A percentile compares a stretch with the other conserved stretches of the same genome.
phyloP scores from a whole-genome alignment of 2,329 filamentous ascomycete species.

The Emmonsiellopsis sp. region DNA sequence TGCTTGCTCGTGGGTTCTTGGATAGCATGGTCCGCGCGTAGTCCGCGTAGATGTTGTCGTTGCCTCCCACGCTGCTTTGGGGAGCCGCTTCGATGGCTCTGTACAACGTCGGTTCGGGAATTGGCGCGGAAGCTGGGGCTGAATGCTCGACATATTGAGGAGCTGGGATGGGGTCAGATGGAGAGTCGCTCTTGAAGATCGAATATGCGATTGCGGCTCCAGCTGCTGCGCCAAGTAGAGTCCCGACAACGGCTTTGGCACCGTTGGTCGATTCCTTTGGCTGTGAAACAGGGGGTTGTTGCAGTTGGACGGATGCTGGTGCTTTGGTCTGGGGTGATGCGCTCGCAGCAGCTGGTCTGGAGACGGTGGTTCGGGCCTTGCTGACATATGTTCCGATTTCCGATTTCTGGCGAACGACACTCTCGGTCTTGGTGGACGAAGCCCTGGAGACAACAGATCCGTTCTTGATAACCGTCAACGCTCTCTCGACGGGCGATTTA shows the following conservation, averaged over 20 bases:
- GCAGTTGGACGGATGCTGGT: slow-evolving; percentile 9
- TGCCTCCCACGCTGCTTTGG: slow-evolving; percentile 17
- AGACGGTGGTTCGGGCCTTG: slow-evolving; percentile 18
- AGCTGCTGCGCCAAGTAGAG: slow-evolving; percentile 68
- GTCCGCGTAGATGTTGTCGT: slow-evolving; percentile 19
- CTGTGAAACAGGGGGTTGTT: slow-evolving; percentile 17
- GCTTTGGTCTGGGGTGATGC: slow-evolving; percentile 9
- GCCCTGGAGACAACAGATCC: slow-evolving; percentile 29
- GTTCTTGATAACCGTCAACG: slow-evolving; percentile 28
- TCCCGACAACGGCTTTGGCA: slow-evolving; percentile 60
- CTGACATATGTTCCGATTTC: slow-evolving; percentile 19
- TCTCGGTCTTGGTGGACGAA: slow-evolving; percentile 20
- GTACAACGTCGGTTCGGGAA: slow-evolving; percentile 17
- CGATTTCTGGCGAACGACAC: slow-evolving; percentile 20
- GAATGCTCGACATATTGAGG: slow-evolving; percentile 17
- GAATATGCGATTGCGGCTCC: slow-evolving; percentile 69
- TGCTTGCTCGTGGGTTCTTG: slow-evolving; percentile 32
- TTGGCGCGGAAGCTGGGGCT: slow-evolving; percentile 11
- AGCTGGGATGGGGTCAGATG: slow-evolving; percentile 15
- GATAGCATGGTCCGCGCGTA: slow-evolving; percentile 26
- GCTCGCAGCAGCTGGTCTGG: slow-evolving; percentile 12
- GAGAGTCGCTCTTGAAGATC: slow-evolving; percentile 44
- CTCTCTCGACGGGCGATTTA: slow-evolving; percentile 17
- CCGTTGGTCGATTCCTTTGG: slow-evolving; percentile 20
- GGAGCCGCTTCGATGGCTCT: slow-evolving; percentile 25